Evolutionary conservation across 108 stramenopile genomes (phyloP).

Genomic region (Fragilaria radians): DNA sequence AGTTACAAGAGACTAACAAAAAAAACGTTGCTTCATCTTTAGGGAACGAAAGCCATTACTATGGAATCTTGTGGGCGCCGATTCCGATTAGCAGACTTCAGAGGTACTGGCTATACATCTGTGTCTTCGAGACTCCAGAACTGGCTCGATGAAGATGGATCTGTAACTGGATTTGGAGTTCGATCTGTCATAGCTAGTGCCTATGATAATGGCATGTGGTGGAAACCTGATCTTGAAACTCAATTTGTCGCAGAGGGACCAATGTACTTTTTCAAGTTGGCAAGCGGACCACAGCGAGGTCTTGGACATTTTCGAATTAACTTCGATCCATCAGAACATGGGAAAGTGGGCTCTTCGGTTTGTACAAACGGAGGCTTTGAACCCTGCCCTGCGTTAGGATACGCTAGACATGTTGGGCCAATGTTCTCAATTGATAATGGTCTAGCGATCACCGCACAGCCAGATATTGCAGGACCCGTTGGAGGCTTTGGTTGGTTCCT

Average conservation of each 20-base stretch:
- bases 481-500: slow-evolving; percentile 36
- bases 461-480: slow-evolving; percentile 19
- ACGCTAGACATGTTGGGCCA: slow-evolving; percentile 20
- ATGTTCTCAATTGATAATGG: slow-evolving; percentile 6
- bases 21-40: background rate
- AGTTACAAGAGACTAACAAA: no score
- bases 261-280: slow-evolving; percentile 15
- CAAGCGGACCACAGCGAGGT: slow-evolving; percentile 5
- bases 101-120: slow-evolving; percentile 1
- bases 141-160: slow-evolving; percentile 32
- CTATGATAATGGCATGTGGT: slow-evolving; percentile 18
- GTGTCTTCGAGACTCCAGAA: slow-evolving; percentile 20
- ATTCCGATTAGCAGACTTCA: slow-evolving; percentile 12
- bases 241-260: slow-evolving; percentile 25
- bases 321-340: slow-evolving; percentile 19
- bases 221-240: slow-evolving; percentile 20
- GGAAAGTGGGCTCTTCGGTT: slow-evolving; percentile 7
- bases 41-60: slow-evolving; percentile 20
- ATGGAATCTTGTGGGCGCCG: slow-evolving; percentile 29
- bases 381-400: slow-evolving; percentile 9
- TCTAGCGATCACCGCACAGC: slow-evolving; percentile 25
- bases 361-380: slow-evolving; percentile 15
- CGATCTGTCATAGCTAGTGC: slow-evolving; percentile 23
- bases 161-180: slow-evolving; percentile 12
- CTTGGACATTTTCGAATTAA: slow-evolving; percentile 19